These are phyloP conservation scores for Colletotrichum scovillei DNA, from an alignment of 2,329 filamentous ascomycete genomes.

Conservation along the genomic window DNA sequence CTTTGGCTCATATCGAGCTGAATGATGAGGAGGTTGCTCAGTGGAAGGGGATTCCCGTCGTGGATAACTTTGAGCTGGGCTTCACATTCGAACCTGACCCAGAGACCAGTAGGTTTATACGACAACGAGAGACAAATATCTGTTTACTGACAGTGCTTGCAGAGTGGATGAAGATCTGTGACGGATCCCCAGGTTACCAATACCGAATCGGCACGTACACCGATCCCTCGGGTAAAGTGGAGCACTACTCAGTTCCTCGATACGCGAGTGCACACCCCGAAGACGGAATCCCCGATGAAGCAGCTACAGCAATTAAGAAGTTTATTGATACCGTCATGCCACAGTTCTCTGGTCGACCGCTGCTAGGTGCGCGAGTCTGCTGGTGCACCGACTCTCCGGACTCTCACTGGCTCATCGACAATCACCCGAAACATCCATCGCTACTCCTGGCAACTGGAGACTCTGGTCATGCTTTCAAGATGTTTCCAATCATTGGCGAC, in stretches of 20 bases:
- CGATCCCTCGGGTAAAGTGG: constrained; percentile 24
- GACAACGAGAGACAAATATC: neutral
- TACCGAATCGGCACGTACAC: constrained; percentile 24
- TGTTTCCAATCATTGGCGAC: constrained; percentile 41
- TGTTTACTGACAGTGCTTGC: neutral
- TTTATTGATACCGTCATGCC: constrained; percentile 39
- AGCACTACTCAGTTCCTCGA: constrained; percentile 31
- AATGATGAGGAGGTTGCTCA: constrained; percentile 11
- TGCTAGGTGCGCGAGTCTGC: constrained; percentile 40
- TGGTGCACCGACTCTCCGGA: constrained; percentile 49
- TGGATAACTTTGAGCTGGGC: constrained; percentile 36
- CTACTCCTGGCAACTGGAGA: constrained; percentile 40
- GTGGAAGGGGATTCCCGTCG: constrained; percentile 24
- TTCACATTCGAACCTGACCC: constrained; percentile 38
- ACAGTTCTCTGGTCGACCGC: constrained; percentile 40
- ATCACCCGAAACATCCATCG: constrained; percentile 34
- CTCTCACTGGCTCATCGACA: constrained; percentile 47
- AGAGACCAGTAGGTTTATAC: constrained; percentile 10
- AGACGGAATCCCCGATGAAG: constrained; percentile 35
- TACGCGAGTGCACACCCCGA: constrained; percentile 32
- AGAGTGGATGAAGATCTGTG: constrained; percentile 37
- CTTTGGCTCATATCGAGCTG: constrained; percentile 20
- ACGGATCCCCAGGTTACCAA: constrained; percentile 36
- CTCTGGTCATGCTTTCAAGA: constrained; percentile 43
- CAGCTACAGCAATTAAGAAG: constrained; percentile 17